A percentile compares a stretch with the other conserved stretches of the same genome.
phyloP scores from a whole-genome alignment of 1,284 basidiomycete species.

The Fomitopsis palustris region DNA sequence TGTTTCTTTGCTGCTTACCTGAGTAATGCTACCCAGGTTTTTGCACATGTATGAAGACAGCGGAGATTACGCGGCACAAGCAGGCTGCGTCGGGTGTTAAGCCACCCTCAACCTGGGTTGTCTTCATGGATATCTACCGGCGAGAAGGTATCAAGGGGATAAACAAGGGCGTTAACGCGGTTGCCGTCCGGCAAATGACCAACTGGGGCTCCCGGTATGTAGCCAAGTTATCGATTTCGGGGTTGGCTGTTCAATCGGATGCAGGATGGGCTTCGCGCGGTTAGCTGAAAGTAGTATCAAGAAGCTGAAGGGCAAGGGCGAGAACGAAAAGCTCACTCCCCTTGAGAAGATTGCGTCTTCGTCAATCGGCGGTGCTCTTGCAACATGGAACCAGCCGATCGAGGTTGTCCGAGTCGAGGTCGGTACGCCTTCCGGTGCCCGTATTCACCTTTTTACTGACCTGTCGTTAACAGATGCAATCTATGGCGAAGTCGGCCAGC shows the following conservation, averaged over 20 bases:
- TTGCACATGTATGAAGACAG: slow-evolving; percentile 98
- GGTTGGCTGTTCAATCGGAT: background rate
- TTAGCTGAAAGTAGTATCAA: slow-evolving; percentile 86
- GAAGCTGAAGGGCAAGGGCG: slow-evolving; percentile 70
- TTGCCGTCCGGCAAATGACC: slow-evolving; percentile 95
- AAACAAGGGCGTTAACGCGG: slow-evolving; percentile 99
- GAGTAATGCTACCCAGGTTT: slow-evolving; percentile 63
- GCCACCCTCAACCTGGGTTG: slow-evolving; percentile 91
- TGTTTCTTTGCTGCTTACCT: background rate
- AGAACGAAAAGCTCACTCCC: slow-evolving; percentile 74
- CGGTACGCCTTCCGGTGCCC: slow-evolving; percentile 12
- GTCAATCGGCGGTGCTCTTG: slow-evolving; percentile 92
- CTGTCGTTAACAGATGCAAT: slow-evolving; percentile 80
- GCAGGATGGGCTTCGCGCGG: slow-evolving; percentile 94
- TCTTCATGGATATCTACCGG: slow-evolving; percentile 93
- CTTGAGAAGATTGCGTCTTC: slow-evolving; percentile 89
- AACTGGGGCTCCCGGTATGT: slow-evolving; percentile 97
- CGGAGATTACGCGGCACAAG: slow-evolving; percentile 97
- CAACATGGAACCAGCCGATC: slow-evolving; percentile 99
- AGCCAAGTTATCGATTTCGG: background rate
- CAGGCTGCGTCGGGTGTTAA: slow-evolving; percentile 87
- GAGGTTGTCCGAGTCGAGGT: slow-evolving; percentile 95
- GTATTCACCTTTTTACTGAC: slow-evolving; percentile 4
- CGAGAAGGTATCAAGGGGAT: slow-evolving; percentile 94
- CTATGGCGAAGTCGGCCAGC: slow-evolving; percentile 82